Base-by-base conservation (phyloP, 768 basidiomycete genomes). In the Boletellus ananas region DNA sequence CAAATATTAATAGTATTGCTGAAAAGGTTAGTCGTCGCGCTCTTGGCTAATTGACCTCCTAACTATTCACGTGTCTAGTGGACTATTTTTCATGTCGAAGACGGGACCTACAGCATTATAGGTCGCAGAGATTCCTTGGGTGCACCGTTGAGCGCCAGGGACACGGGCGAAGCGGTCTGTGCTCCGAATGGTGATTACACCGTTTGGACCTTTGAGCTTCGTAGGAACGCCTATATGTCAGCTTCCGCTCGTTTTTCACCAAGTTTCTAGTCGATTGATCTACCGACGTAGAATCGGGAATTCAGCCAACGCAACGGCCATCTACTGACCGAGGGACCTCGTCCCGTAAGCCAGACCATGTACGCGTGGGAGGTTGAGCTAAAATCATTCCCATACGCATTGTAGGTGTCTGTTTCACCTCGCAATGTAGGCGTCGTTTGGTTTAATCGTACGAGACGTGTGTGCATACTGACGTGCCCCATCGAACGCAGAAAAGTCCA, bases 261-360 rank as follows among this genome's bases (percentile, higher is more conserved):
- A n/a, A n/a, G n/a, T 25, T 34, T 34, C n/a, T 8, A 16, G 16
- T 25, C 14, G 3, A 20, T 11, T 17, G 1, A 33, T 6, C 6
- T 34, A 29, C 29, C 8, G 1, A 33, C 13, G 23, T 12, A 47
- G 46, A 31, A 23, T 56, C 17, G 55, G 55, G 36, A 52, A 47
- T 25, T 34, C 49, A 38, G 42, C 5, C 5, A 43, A 43, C 7
- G 52, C 55, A 12, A 56, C 20, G 9, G 48, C 45, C 9, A 40
- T 56, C 20, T 33, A 56, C 16, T 43, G 6, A n/a, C 37, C 16
- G 25, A 40, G 20, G 20, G 38, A 6, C 29, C 31, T 17, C 46
- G 16, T 13, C 37, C 2, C n/a, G 55, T 54, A 34, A 49, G 55
- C 6, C 6, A 27, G 18, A 47, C 36, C 5, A 29, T 29, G 13